A percentile compares a stretch with the other conserved stretches of the same genome.
Evolutionary conservation across 2,329 filamentous ascomycete genomes (phyloP).

Genomic region (Pseudogymnoascus sp.): DNA sequence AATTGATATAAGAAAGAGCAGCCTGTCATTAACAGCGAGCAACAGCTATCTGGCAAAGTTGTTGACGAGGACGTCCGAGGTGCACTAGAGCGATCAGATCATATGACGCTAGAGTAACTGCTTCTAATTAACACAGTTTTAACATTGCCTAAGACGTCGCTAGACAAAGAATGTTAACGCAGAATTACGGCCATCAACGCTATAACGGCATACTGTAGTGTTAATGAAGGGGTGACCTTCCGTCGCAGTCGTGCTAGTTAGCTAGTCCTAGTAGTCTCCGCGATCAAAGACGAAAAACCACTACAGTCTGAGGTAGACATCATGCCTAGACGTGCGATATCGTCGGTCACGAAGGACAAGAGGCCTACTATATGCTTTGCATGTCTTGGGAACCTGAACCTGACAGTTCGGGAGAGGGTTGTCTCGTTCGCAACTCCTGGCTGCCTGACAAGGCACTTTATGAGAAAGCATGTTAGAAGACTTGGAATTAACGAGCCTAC

Average conservation of each 20-base stretch:
- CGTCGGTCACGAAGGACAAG: slow-evolving; percentile 12
- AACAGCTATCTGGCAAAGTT: slow-evolving; percentile 5
- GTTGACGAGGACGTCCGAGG: slow-evolving; percentile 8
- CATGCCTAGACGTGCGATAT: slow-evolving; percentile 6
- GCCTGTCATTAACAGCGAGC: not conserved
- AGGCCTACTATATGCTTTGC: slow-evolving; percentile 11
- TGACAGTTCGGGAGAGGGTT: not conserved
- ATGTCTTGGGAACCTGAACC: not conserved
- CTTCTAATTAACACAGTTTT: slow-evolving; percentile 7
- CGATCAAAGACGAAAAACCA: slow-evolving; percentile 7
- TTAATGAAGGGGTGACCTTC: slow-evolving; percentile 7
- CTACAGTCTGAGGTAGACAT: not conserved
- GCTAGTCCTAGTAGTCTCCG: not conserved
- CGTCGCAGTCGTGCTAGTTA: not conserved
- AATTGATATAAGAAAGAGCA: no score
- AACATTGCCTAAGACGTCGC: slow-evolving; percentile 11
- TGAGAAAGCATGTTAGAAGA: no score
- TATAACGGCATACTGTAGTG: slow-evolving; percentile 10
- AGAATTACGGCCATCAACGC: slow-evolving; percentile 13
- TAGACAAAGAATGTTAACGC: slow-evolving; percentile 10
- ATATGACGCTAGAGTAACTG: slow-evolving; percentile 4
- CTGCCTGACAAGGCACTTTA: not conserved
- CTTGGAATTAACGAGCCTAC: no score
- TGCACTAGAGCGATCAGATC: slow-evolving; percentile 9
- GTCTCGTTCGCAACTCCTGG: not conserved